Conservation (phyloP, 192 early-diverging fungal genomes). For the Linnemannia schmuckeri region DNA sequence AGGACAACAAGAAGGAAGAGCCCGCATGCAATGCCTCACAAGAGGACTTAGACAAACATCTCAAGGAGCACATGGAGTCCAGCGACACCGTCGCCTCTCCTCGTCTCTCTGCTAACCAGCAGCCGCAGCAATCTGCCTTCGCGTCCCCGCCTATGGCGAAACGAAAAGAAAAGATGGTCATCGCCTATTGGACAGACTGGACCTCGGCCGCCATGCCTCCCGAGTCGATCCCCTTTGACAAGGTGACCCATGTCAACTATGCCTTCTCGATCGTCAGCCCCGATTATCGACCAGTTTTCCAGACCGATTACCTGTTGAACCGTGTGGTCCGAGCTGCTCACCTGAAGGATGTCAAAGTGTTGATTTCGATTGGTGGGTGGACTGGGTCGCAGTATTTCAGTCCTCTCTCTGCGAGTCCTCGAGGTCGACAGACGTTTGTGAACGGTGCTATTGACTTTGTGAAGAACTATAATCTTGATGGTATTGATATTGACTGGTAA, state of each 20-base stretch:
- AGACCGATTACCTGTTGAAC: constrained; percentile 29
- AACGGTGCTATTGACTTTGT: constrained; percentile 65
- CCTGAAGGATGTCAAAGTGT: constrained; percentile 63
- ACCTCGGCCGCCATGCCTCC: constrained; percentile 30
- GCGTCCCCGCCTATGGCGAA: background rate
- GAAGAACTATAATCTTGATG: constrained; percentile 70
- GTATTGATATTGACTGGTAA: constrained; percentile 80
- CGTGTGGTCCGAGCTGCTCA: constrained; percentile 61
- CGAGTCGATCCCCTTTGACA: constrained; percentile 55
- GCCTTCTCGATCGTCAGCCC: constrained; percentile 50
- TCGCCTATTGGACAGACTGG: constrained; percentile 55
- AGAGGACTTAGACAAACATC: background rate
- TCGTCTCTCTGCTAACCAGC: background rate
- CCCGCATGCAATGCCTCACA: background rate
- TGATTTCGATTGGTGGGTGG: constrained; percentile 81
- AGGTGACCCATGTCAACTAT: constrained; percentile 78
- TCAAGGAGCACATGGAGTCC: no score
- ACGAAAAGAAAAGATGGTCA: constrained; percentile 32
- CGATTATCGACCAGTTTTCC: constrained; percentile 38
- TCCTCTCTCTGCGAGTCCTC: constrained; percentile 59
- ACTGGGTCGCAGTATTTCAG: constrained; percentile 71
- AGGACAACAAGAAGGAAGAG: background rate
- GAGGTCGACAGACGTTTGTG: constrained; percentile 62
- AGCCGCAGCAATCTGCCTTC: background rate
- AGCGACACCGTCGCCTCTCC: background rate